Base-by-base conservation (phyloP, 257 asterid species). In the Solanum lignicaule region DNA sequence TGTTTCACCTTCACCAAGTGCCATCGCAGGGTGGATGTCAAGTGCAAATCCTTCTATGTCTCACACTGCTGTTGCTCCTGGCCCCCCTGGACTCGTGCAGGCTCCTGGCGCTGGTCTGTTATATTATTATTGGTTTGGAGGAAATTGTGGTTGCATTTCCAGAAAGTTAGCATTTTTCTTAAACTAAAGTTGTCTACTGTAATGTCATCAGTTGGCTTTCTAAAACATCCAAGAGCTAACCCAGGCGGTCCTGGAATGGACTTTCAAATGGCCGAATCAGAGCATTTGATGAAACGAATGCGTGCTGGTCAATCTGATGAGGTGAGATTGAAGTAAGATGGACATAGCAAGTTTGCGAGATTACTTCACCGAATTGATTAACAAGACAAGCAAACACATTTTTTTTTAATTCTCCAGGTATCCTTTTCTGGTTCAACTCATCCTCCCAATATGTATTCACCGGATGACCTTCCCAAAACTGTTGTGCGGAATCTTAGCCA, bases 11-110 rank as follows among this genome's bases (percentile, higher is more conserved):
- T 78, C 91, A 85, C 98, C 98, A 90, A 93, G 94, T 94, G 97
- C 98, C 62, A 93, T 94, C 35, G 97, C 98, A 9, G 97, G 98
- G 86, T 96, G 99, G 99, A 96, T 96, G 99, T 94, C 99, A 85
- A 89, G 92, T 92, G 93, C 98, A 48, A 90, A 87, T 62, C 91
- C 90, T 86, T 88, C 93, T 29, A 88, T 92, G 69, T 87, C 93
- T 68, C 94, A 92, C 68, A 91, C 91, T 76, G 91, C 90, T 86
- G 88, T 92, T 91, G 93, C 94, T 83, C 93, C 95, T 83, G 92
- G 92, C 6, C 93, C 92, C 73, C 92, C 93, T 82, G 94, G 93
- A 81, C 88, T 92, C 21, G 93, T 89, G 92, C 91, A 88, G 86
- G 89, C 91, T 83, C 87, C 89, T 55, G 86, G 91, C 25, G 86